phyloP scores from a whole-genome alignment of 768 basidiomycete species.

The Ramaria rubella region DNA sequence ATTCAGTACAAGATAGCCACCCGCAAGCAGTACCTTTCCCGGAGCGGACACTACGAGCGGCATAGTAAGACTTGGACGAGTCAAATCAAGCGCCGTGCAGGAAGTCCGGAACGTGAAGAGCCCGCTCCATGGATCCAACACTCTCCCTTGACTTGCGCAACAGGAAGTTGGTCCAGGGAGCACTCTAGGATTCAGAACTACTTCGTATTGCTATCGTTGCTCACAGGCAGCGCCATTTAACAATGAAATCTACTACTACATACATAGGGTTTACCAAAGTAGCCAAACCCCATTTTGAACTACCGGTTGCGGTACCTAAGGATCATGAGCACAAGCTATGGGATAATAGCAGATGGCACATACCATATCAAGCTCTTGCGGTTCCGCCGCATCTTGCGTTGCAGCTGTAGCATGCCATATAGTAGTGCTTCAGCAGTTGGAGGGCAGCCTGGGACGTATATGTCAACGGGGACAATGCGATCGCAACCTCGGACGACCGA shows the following conservation, averaged over 20 bases:
- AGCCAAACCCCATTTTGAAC: no score
- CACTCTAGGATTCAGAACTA: no score
- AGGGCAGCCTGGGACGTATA: conserved; percentile 95
- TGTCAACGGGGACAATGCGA: conserved; percentile 98
- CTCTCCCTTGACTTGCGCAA: no score
- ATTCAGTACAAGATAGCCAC: conserved; percentile 96
- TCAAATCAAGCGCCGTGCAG: no score
- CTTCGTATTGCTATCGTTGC: no score
- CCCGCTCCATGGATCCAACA: no score
- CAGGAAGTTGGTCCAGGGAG: no score
- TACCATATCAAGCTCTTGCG: conserved; percentile 86
- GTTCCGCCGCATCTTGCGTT: conserved; percentile 90
- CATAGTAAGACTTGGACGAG: no score
- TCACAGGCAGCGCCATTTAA: no score
- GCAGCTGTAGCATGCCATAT: conserved; percentile 94
- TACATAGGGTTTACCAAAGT: no score
- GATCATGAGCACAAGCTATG: background rate
- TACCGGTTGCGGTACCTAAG: conserved; percentile 14
- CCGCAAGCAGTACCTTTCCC: conserved; percentile 92
- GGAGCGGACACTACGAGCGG: conserved; percentile 74
- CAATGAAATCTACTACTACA: no score
- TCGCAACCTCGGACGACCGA: conserved; percentile 98
- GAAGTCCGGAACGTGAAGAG: no score
- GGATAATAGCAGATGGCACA: conserved; percentile 14
- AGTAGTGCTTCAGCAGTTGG: conserved; percentile 95